phyloP scores from a whole-genome alignment of 2,329 filamentous ascomycete species.

The Fusarium tricinctum region DNA sequence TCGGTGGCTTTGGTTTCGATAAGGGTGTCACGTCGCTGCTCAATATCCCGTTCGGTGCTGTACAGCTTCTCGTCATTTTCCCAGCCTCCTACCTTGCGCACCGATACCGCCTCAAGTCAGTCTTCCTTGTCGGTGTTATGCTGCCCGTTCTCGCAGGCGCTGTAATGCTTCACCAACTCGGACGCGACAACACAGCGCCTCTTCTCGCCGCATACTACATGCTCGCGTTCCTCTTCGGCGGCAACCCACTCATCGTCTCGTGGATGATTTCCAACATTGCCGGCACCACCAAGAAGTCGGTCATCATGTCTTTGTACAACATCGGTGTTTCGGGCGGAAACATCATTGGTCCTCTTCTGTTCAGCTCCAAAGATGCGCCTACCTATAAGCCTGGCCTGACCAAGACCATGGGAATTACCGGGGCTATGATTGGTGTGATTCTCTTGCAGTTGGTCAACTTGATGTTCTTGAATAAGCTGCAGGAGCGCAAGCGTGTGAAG shows the following conservation, averaged over 20 bases:
- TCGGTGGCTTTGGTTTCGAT: conserved; percentile 72
- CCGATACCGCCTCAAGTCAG: conserved; percentile 69
- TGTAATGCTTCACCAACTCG: conserved; percentile 68
- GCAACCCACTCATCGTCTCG: conserved; percentile 74
- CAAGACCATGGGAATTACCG: conserved; percentile 67
- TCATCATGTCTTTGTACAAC: conserved; percentile 74
- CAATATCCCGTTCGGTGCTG: conserved; percentile 75
- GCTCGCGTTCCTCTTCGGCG: conserved; percentile 75
- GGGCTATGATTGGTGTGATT: conserved; percentile 66
- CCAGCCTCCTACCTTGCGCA: conserved; percentile 70
- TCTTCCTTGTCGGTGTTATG: conserved; percentile 66
- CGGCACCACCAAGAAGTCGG: conserved; percentile 76
- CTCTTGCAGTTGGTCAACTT: conserved; percentile 68
- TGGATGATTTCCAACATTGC: conserved; percentile 80
- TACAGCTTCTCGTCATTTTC: conserved; percentile 73
- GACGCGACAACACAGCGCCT: conserved; percentile 56
- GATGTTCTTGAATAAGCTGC: conserved; percentile 68
- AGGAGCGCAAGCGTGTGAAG: conserved; percentile 66
- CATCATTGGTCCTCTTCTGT: conserved; percentile 76
- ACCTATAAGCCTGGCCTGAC: conserved; percentile 70
- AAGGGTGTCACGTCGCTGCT: conserved; percentile 70
- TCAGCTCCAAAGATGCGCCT: conserved; percentile 69
- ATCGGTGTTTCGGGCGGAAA: conserved; percentile 73
- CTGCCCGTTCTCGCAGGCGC: conserved; percentile 73
- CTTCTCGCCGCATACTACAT: conserved; percentile 75